phyloP scores from a whole-genome alignment of 2,329 filamentous ascomycete genomes.

The Trichocomaceae sp. region DNA sequence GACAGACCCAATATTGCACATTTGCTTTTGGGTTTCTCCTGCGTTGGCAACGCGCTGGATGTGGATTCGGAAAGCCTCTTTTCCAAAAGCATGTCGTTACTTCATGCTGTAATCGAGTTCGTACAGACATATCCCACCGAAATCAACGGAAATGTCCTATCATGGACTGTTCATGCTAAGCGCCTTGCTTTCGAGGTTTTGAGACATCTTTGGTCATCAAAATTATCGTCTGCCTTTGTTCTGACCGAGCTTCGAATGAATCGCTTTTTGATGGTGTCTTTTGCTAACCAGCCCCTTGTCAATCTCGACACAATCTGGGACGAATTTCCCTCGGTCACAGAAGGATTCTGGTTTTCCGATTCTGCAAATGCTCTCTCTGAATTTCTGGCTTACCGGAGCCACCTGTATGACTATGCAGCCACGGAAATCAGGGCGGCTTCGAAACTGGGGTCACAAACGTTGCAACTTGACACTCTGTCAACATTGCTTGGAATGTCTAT shows the following conservation, averaged over 20 bases:
- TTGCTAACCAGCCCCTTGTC: conserved; percentile 65
- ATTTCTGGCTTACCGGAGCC: conserved; percentile 69
- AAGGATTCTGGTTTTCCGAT: conserved; percentile 62
- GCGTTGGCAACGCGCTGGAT: conserved; percentile 62
- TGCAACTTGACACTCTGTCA: conserved; percentile 59
- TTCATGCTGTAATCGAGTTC: conserved; percentile 74
- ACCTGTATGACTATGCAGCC: conserved; percentile 76
- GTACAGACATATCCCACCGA: conserved; percentile 61
- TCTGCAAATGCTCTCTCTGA: conserved; percentile 65
- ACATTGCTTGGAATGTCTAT: conserved; percentile 69
- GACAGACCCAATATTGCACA: conserved; percentile 83
- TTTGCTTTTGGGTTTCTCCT: conserved; percentile 79
- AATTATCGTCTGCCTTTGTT: conserved; percentile 67
- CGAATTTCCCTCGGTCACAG: conserved; percentile 52
- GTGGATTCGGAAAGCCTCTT: conserved; percentile 65
- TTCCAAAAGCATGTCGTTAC: conserved; percentile 64
- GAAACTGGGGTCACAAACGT: conserved; percentile 61
- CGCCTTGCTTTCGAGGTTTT: conserved; percentile 66
- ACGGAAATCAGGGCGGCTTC: conserved; percentile 75
- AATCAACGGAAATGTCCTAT: conserved; percentile 53
- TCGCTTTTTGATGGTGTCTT: conserved; percentile 71
- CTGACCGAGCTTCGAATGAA: conserved; percentile 72
- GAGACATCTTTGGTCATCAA: conserved; percentile 74
- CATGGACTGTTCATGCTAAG: conserved; percentile 65
- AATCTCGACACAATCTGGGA: conserved; percentile 68